phyloP scores from a whole-genome alignment of 768 basidiomycete species.

The Tylopilus vinaceipallidus region DNA sequence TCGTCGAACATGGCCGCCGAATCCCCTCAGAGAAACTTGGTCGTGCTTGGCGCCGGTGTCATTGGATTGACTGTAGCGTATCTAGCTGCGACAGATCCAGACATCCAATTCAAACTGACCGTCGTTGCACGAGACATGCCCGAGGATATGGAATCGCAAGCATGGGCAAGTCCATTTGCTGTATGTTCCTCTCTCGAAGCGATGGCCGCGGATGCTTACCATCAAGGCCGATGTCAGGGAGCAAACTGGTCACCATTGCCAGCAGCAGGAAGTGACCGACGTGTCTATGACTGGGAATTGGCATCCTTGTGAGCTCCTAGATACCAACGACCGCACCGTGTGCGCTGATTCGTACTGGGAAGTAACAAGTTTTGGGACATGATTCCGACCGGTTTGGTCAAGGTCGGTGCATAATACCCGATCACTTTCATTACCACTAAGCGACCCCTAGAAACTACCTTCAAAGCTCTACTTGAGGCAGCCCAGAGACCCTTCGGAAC shows the following conservation, averaged over 20 bases:
- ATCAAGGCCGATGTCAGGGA: constrained; percentile 30
- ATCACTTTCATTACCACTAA: not conserved
- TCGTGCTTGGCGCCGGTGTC: constrained; percentile 40
- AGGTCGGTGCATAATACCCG: constrained; percentile 24
- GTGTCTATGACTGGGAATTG: constrained; percentile 38
- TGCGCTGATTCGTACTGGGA: constrained; percentile 7
- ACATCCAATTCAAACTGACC: constrained; percentile 20
- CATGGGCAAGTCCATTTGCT: constrained; percentile 52
- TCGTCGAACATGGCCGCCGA: constrained; percentile 15
- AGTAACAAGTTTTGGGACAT: constrained; percentile 49
- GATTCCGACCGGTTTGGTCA: constrained; percentile 42
- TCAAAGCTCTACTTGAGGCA: constrained; percentile 32
- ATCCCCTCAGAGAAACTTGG: constrained; percentile 14
- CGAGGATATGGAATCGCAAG: constrained; percentile 38
- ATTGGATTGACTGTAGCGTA: constrained; percentile 40
- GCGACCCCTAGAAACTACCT: constrained; percentile 36
- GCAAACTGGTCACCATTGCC: constrained; percentile 48
- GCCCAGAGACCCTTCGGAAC: constrained; percentile 13
- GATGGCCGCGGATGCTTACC: not conserved
- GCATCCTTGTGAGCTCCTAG: constrained; percentile 38
- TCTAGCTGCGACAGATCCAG: constrained; percentile 24
- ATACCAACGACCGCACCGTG: not conserved
- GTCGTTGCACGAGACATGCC: constrained; percentile 39
- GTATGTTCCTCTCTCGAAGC: constrained; percentile 25
- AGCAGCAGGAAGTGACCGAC: constrained; percentile 33